These are phyloP conservation scores for Luffa acutangula DNA, from an alignment of 306 rosid species.

Conservation along the genomic window DNA sequence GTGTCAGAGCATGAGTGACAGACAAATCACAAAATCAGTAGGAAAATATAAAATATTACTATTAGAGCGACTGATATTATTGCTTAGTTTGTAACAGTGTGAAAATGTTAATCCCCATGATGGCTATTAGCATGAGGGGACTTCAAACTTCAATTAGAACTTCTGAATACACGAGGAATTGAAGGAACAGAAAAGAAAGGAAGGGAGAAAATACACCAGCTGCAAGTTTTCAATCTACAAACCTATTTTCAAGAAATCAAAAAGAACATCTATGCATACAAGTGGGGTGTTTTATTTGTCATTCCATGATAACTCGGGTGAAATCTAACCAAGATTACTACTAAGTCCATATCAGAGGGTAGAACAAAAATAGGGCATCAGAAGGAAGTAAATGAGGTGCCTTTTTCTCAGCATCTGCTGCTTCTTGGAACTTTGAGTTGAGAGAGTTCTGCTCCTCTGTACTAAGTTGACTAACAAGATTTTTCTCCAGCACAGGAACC, in stretches of 20 bases:
- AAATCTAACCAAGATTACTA: neutral
- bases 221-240: neutral
- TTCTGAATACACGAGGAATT: neutral
- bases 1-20: neutral
- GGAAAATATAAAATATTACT: neutral
- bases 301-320: neutral
- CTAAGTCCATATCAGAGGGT: neutral
- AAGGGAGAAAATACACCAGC: neutral
- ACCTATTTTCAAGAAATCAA: neutral
- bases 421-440: slow-evolving; percentile 66
- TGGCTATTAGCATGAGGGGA: neutral
- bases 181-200: neutral
- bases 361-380: neutral
- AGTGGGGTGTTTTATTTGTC: neutral
- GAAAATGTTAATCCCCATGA: neutral
- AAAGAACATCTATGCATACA: neutral
- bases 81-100: neutral
- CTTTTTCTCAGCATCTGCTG: slow-evolving; percentile 84
- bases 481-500: slow-evolving; percentile 81
- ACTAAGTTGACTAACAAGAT: slow-evolving; percentile 71
- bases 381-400: slow-evolving; percentile 22
- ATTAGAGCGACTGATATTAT: neutral
- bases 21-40: neutral
- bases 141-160: neutral
- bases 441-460: slow-evolving; percentile 75